Evolutionary conservation across 176 grass and related monocot species (phyloP).

Genomic region (Oryza punctata): DNA sequence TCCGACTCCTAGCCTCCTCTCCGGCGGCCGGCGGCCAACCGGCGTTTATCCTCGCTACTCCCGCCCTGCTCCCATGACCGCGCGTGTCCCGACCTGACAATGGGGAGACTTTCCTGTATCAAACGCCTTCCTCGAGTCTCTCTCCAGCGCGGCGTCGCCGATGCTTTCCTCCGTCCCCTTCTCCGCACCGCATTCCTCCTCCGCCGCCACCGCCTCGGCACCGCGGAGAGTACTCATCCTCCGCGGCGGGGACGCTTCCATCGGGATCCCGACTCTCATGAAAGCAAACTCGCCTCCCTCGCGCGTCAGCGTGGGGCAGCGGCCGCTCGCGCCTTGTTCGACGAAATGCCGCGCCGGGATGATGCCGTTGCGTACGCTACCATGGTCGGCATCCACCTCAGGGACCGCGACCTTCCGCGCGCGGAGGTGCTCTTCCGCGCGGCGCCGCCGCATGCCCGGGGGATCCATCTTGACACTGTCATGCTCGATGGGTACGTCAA

Average conservation of each 20-base stretch:
- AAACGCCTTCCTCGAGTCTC: neutral
- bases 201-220: neutral
- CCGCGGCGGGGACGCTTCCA: neutral
- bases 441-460: neutral
- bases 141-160: neutral
- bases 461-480: neutral
- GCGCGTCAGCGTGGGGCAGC: neutral
- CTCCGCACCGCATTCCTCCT: neutral
- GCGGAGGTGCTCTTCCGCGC: conserved; percentile 18
- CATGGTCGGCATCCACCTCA: neutral
- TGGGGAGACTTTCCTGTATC: neutral
- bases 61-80: neutral
- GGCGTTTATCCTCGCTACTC: neutral
- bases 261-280: neutral
- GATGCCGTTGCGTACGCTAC: conserved; percentile 23
- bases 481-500: conserved; percentile 6
- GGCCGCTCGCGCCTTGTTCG: neutral
- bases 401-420: neutral
- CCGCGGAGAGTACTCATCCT: neutral
- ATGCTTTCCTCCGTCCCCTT: neutral
- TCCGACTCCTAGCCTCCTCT: neutral
- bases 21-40: neutral
- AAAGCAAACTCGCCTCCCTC: neutral
- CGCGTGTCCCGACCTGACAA: neutral
- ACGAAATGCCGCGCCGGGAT: neutral